Base-by-base conservation (phyloP, 176 grass and related monocot genomes). In the Oryza officinalis region DNA sequence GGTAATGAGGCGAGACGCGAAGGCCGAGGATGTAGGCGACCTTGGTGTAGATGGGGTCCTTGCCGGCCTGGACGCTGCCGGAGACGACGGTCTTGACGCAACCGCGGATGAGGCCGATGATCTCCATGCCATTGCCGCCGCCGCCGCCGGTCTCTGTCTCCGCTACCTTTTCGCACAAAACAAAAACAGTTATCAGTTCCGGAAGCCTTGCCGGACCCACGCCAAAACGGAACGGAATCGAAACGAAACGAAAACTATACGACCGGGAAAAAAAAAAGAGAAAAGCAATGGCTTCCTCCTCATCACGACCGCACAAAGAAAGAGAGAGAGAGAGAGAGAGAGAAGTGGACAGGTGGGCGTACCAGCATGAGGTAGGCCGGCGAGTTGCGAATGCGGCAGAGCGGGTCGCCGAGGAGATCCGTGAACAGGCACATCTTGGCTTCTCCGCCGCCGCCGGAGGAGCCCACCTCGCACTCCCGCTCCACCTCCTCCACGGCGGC, bases 281-380 rank as follows among this genome's bases (percentile, higher is more conserved):
- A 15, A 57, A 71, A 27, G 1, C 38, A 37, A 63, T 9, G 52
- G 27, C 20, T 41, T 41, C 40, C 37, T 38, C 37, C 50, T 54
- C 8, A 47, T 17, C 70, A 33, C 20, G 57, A 61, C 57, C 57
- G 57, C 57, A 25, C 57, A 61, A 22, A 63, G n/a, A 38, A 38
- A 43, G 22, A 40, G 31, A 11, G n/a, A 38, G 46, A 43, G 22
- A 40, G 31, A 11, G 37, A 38, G 8, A 38, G 37, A 8, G 8
- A 1, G 9, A 64, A 61, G 57, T 61, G 57, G 50, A 61, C 57
- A 61, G 8, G 57, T 25, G n/a, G 50, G 84, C 84, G 68, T 92
- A 98, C 96, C 88, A 98, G 93, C 96, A 98, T 95, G 85, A 91
- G 89, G 68, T 57, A 92, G 71, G 85, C 87, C 72, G 96, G 96